These are phyloP conservation scores for Chaetoceros muelleri DNA, from an alignment of 108 stramenopile genomes.

Conservation along the genomic window DNA sequence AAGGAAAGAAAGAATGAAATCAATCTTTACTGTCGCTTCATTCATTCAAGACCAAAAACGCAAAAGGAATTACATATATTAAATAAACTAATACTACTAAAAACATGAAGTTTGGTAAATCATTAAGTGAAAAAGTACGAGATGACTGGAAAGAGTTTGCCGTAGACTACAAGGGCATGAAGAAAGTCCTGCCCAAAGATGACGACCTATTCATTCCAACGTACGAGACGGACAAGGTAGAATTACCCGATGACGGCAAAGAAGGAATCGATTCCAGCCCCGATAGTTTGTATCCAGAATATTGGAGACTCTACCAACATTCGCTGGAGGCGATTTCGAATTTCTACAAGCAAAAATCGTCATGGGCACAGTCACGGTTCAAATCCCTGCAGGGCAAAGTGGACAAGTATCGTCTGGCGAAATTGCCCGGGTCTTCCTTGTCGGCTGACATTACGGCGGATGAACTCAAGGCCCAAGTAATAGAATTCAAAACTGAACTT, in stretches of 20 bases:
- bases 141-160: background rate
- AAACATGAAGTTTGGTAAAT: background rate
- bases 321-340: background rate
- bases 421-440: background rate
- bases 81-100: too few species aligned
- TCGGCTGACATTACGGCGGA: background rate
- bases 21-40: too few species aligned
- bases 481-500: background rate
- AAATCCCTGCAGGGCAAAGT: background rate
- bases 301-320: background rate
- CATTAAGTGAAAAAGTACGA: background rate
- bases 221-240: background rate
- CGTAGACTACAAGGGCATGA: background rate
- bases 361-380: background rate
- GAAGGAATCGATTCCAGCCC: too few species aligned
- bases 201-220: background rate
- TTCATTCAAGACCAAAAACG: too few species aligned
- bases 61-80: too few species aligned
- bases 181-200: background rate
- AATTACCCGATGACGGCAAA: background rate
- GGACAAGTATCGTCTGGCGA: background rate
- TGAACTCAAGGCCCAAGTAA: background rate
- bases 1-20: too few species aligned
- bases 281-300: background rate
- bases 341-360: background rate